Conservation (phyloP, 1,139 yeast species). For the Taphrina populina region DNA sequence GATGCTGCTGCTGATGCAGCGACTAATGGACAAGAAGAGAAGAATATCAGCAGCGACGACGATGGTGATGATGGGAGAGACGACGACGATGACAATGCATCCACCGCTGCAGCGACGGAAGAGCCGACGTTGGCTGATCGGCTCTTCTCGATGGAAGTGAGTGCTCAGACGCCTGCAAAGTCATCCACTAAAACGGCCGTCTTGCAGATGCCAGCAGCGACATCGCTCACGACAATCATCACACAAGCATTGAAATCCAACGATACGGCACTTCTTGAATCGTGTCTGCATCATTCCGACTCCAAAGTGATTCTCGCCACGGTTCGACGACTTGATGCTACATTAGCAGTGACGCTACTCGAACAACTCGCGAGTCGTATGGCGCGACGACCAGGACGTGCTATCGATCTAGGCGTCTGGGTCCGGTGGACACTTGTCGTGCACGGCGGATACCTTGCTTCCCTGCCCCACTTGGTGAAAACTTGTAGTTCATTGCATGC, state of each 20-base stretch:
- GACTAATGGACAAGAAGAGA: not conserved
- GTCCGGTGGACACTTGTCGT: constrained; percentile 87
- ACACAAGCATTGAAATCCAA: constrained; percentile 49
- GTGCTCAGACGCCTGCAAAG: constrained; percentile 40
- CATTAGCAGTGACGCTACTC: constrained; percentile 68
- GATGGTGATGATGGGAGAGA: too few relatives aligned
- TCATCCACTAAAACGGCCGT: constrained; percentile 33
- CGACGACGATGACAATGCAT: constrained; percentile 42
- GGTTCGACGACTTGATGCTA: constrained; percentile 65
- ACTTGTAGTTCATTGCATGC: constrained; percentile 76
- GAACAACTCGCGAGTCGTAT: constrained; percentile 84
- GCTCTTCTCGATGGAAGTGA: constrained; percentile 47
- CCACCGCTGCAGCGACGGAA: constrained; percentile 44
- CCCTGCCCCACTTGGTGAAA: constrained; percentile 65
- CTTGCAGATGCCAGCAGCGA: constrained; percentile 41
- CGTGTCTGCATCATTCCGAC: constrained; percentile 75
- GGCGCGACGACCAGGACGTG: constrained; percentile 65
- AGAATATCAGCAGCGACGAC: constrained; percentile 47
- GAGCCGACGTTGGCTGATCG: constrained; percentile 48
- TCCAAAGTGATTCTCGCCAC: constrained; percentile 71
- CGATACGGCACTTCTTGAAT: constrained; percentile 55
- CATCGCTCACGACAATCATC: constrained; percentile 47
- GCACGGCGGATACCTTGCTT: constrained; percentile 79
- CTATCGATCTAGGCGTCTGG: constrained; percentile 81
- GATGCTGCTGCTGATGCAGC: not conserved